Percentiles rank a stretch among this genome's conserved stretches.
Conservation (phyloP, 495 filamentous ascomycete species). For the Penicillium arizonense region DNA sequence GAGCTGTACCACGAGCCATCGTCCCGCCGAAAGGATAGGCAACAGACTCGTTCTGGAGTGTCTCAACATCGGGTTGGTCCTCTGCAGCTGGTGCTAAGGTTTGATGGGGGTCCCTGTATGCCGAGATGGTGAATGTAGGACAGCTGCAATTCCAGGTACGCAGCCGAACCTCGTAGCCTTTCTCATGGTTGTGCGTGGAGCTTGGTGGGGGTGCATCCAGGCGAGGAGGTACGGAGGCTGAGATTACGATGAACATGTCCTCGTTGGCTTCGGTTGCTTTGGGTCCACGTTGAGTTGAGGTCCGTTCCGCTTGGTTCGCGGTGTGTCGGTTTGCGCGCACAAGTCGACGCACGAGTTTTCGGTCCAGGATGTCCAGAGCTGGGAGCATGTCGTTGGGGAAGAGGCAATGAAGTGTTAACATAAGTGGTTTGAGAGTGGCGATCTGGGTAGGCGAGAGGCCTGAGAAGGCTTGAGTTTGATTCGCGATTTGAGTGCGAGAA, state of each 20-base stretch:
- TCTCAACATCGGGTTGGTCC: slow-evolving; percentile 4
- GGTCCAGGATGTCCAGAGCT: slow-evolving; percentile 79
- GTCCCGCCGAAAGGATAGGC: slow-evolving; percentile 53
- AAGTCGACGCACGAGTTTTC: slow-evolving; percentile 58
- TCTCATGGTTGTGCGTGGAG: slow-evolving; percentile 21
- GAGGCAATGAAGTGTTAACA: slow-evolving; percentile 54
- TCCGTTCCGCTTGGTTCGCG: background rate
- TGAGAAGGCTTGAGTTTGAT: slow-evolving; percentile 10
- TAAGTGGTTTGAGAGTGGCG: slow-evolving; percentile 34
- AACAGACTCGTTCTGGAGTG: slow-evolving; percentile 5
- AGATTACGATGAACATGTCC: slow-evolving; percentile 37
- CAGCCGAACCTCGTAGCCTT: slow-evolving; percentile 67
- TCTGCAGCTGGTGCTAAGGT: slow-evolving; percentile 7
- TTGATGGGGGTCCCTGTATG: slow-evolving; percentile 48
- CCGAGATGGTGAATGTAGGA: slow-evolving; percentile 72
- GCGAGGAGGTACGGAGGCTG: slow-evolving; percentile 44
- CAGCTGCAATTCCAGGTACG: slow-evolving; percentile 88
- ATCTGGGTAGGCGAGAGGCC: slow-evolving; percentile 18
- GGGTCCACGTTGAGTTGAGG: no score
- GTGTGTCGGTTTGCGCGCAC: slow-evolving; percentile 8
- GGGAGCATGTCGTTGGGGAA: slow-evolving; percentile 61
- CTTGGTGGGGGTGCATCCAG: slow-evolving; percentile 17
- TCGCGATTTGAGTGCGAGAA: background rate
- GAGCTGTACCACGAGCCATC: slow-evolving; percentile 31
- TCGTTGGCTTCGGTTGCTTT: slow-evolving; percentile 5